These are phyloP conservation scores for Hibiscus trionum DNA, from an alignment of 345 rosid species.

Conservation along the genomic window DNA sequence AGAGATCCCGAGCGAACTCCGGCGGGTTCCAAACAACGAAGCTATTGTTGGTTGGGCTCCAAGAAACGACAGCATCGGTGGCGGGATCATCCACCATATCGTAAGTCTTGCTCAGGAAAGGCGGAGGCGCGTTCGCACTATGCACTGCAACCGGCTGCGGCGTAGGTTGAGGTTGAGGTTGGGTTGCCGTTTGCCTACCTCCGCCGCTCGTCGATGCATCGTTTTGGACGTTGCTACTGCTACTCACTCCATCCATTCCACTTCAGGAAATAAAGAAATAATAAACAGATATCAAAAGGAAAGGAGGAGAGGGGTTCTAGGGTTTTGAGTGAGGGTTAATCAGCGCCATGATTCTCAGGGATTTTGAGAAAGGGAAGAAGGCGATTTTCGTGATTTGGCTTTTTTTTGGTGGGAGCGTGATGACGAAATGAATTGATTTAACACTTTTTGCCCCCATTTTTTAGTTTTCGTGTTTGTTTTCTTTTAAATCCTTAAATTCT, in stretches of 20 bases:
- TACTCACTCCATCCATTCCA: conserved; percentile 27
- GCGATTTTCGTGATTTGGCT: not conserved
- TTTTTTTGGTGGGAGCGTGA: not conserved
- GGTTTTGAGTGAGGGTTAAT: not conserved
- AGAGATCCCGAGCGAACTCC: conserved; percentile 68
- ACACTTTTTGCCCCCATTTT: no score
- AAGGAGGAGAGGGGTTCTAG: not conserved
- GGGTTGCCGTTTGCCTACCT: not conserved
- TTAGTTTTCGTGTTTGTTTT: no score
- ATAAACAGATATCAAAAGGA: not conserved
- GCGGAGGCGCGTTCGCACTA: conserved; percentile 51
- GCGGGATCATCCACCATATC: conserved; percentile 89
- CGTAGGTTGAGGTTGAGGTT: conserved; percentile 6
- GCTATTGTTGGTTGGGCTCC: conserved; percentile 76
- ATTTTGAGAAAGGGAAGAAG: not conserved
- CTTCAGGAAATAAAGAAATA: not conserved
- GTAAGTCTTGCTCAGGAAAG: conserved; percentile 85
- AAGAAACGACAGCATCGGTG: conserved; percentile 66
- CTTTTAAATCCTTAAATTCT: no score
- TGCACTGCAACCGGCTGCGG: conserved; percentile 42
- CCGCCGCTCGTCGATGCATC: conserved; percentile 22
- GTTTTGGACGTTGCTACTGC: conserved; percentile 17
- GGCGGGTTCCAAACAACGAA: conserved; percentile 86
- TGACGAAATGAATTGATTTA: no score
- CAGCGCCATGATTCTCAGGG: not conserved